Conservation (phyloP, 2,329 filamentous ascomycete species). For the Colletotrichum caudatum region DNA sequence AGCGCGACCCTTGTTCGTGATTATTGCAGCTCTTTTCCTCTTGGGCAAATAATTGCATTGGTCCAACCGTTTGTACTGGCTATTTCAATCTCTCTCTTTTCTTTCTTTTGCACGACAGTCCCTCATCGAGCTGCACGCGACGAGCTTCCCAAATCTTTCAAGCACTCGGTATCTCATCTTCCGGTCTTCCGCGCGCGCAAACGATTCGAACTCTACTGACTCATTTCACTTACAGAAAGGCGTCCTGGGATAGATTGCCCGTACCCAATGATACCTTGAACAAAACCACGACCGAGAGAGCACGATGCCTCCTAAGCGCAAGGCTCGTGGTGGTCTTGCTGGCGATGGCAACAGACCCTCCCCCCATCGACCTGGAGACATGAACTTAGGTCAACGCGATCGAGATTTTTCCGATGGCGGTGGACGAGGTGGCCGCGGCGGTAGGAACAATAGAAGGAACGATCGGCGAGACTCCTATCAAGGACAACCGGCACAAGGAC, state of each 20-base stretch:
- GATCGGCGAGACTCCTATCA: conserved; percentile 67
- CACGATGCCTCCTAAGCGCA: conserved; percentile 70
- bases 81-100: neutral
- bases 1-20: neutral
- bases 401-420: conserved; percentile 60
- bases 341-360: conserved; percentile 67
- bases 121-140: conserved; percentile 35
- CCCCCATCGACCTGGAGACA: conserved; percentile 72
- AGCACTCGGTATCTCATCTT: conserved; percentile 22
- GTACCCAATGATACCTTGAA: conserved; percentile 38
- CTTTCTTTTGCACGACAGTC: conserved; percentile 31
- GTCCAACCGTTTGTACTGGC: conserved; percentile 14
- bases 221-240: neutral
- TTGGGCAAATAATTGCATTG: neutral
- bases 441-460: conserved; percentile 59
- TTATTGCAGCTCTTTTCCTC: neutral
- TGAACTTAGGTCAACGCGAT: conserved; percentile 68
- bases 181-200: neutral
- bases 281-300: conserved; percentile 43
- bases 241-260: neutral
- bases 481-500: conserved; percentile 37
- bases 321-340: conserved; percentile 65
- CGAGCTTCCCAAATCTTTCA: conserved; percentile 26
- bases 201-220: conserved; percentile 16
- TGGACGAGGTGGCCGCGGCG: conserved; percentile 58